These are phyloP conservation scores for Gastrodia elata DNA, from an alignment of 106 monocot species.

Conservation along the genomic window DNA sequence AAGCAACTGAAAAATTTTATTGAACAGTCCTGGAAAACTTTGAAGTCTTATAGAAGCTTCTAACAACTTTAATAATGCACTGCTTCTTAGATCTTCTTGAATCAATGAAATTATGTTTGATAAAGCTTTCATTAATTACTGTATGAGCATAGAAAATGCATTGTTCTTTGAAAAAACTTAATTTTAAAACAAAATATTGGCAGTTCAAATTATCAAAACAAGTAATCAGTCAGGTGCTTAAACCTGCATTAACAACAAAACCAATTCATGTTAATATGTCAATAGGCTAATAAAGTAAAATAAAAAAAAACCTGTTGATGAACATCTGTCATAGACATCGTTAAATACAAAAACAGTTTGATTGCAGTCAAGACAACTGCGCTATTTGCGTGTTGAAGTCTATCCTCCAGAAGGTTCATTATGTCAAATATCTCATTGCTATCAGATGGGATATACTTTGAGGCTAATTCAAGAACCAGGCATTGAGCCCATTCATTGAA, in stretches of 20 bases:
- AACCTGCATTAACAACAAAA: not conserved
- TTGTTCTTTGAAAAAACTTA: not conserved
- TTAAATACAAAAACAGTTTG: slow-evolving; percentile 90
- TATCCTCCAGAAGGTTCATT: slow-evolving; percentile 99
- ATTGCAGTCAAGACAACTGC: slow-evolving; percentile 96
- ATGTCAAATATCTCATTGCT: slow-evolving; percentile 93
- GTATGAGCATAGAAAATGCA: not conserved
- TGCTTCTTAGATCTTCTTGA: not conserved
- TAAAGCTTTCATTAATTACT: not conserved
- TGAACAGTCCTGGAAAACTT: not conserved
- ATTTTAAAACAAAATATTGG: not conserved
- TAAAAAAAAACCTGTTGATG: slow-evolving; percentile 79
- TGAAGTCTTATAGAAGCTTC: not conserved
- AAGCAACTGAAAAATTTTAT: not conserved
- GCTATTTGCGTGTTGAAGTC: slow-evolving; percentile 97
- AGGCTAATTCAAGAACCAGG: slow-evolving; percentile 84
- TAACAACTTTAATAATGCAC: too few species aligned
- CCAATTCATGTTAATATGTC: not conserved
- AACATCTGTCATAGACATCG: slow-evolving; percentile 99
- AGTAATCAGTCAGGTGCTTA: not conserved
- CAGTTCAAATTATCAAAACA: not conserved
- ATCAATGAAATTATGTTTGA: not conserved
- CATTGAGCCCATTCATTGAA: slow-evolving; percentile 99
- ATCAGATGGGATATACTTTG: slow-evolving; percentile 85
- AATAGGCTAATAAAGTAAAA: not conserved